Evolutionary conservation across 192 early-diverging fungal species (phyloP).

Genomic region (Backusella parvicylindrica): DNA sequence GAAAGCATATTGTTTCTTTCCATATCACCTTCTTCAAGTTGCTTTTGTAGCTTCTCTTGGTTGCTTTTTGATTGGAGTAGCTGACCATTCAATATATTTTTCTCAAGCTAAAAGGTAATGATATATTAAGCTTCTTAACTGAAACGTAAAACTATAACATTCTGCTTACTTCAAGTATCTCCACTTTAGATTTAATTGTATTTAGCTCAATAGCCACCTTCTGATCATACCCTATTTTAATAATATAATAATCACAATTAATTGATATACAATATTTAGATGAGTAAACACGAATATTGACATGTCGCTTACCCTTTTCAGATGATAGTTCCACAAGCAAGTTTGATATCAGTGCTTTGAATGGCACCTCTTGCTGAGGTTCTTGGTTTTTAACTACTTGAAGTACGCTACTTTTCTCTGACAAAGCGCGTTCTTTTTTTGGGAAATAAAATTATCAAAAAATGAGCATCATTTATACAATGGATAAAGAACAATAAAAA

Average conservation of each 20-base stretch:
- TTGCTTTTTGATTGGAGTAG: not conserved
- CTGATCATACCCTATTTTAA: not conserved
- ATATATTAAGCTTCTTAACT: not conserved
- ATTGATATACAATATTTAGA: not conserved
- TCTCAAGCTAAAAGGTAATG: not conserved
- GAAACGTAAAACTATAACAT: not conserved
- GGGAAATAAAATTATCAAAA: not conserved
- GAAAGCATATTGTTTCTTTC: not conserved
- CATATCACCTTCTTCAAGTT: not conserved
- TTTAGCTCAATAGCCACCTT: not conserved
- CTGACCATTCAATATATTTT: not conserved
- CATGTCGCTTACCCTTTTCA: not conserved
- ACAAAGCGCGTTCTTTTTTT: not conserved
- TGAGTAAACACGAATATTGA: not conserved
- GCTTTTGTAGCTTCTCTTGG: not conserved
- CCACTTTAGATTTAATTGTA: not conserved
- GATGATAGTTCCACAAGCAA: not conserved
- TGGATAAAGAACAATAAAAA: not conserved
- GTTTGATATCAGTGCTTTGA: not conserved
- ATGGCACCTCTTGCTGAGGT: not conserved
- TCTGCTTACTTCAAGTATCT: not conserved
- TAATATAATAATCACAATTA: not conserved
- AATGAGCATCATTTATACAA: not conserved
- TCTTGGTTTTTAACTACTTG: not conserved
- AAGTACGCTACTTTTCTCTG: not conserved